Conservation (phyloP, 1,139 yeast species). For the Oligophagozyma castellii region DNA sequence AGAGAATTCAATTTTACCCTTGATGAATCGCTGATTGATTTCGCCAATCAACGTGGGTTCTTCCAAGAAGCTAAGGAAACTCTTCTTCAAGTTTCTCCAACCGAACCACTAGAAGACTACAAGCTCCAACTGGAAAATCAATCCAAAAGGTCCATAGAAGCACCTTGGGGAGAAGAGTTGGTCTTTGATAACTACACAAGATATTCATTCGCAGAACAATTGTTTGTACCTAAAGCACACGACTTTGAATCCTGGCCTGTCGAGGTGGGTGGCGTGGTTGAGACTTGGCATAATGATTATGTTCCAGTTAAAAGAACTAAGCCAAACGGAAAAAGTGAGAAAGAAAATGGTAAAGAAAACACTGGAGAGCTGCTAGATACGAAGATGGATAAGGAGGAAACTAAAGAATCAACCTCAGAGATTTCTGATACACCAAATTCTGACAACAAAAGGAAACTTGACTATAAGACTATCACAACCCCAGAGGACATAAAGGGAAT, state of each 20-base stretch:
- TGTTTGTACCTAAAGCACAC: constrained; percentile 44
- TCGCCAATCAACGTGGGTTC: constrained; percentile 24
- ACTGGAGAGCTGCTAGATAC: constrained; percentile 14
- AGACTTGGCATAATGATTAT: constrained; percentile 39
- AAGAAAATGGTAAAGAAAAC: constrained; percentile 20
- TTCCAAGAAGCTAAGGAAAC: constrained; percentile 56
- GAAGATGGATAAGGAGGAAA: constrained; percentile 7
- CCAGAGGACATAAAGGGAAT: constrained; percentile 34
- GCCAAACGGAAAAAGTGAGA: constrained; percentile 15
- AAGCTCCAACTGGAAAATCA: constrained; percentile 13
- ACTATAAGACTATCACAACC: constrained; percentile 4
- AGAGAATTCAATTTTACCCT: constrained; percentile 25
- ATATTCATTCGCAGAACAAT: constrained; percentile 54
- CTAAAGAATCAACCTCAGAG: constrained; percentile 3
- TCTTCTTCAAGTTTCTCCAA: constrained; percentile 31
- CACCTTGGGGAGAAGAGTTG: constrained; percentile 56
- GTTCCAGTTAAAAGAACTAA: constrained; percentile 52
- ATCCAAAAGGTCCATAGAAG: constrained; percentile 48
- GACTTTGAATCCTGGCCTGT: constrained; percentile 27
- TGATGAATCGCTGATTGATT: constrained; percentile 13
- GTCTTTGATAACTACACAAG: constrained; percentile 46
- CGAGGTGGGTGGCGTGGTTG: constrained; percentile 20
- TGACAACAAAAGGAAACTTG: constrained; percentile 22
- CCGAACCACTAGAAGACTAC: constrained; percentile 4
- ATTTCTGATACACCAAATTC: constrained; percentile 15